These are phyloP conservation scores for Hymenoscyphus salicellus DNA, from an alignment of 2,329 filamentous ascomycete species.

Conservation along the genomic window DNA sequence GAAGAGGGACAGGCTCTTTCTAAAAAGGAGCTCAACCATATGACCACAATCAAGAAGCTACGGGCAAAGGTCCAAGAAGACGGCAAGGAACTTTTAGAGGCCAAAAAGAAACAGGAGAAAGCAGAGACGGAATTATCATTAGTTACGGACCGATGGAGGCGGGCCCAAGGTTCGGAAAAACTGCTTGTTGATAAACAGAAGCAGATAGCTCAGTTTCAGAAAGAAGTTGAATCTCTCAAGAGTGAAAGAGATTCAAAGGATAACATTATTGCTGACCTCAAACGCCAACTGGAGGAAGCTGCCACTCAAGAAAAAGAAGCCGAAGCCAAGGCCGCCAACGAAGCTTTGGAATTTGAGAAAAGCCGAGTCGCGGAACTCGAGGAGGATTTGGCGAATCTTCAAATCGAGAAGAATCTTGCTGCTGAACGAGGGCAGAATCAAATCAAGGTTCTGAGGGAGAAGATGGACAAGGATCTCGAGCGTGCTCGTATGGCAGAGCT, in stretches of 20 bases:
- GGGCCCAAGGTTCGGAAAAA: conserved; percentile 55
- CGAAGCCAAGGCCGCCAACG: conserved; percentile 63
- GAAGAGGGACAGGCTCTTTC: conserved; percentile 89
- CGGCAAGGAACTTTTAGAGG: conserved; percentile 61
- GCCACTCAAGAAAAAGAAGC: conserved; percentile 64
- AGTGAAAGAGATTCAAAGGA: conserved; percentile 63
- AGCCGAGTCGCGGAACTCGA: conserved; percentile 53
- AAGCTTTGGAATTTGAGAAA: conserved; percentile 66
- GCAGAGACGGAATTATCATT: conserved; percentile 49
- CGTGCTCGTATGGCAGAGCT: conserved; percentile 65
- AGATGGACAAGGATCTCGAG: conserved; percentile 69
- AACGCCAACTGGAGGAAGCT: conserved; percentile 65
- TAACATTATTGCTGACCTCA: conserved; percentile 64
- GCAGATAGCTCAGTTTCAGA: conserved; percentile 48
- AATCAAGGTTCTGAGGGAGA: conserved; percentile 69
- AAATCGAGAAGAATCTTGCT: conserved; percentile 73
- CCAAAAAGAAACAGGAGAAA: conserved; percentile 58
- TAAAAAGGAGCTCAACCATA: conserved; percentile 79
- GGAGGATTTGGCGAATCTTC: conserved; percentile 60
- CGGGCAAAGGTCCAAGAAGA: conserved; percentile 62
- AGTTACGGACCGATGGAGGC: conserved; percentile 47
- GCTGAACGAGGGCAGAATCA: conserved; percentile 69
- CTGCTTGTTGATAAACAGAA: conserved; percentile 52
- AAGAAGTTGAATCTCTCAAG: conserved; percentile 59
- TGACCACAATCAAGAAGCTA: conserved; percentile 79